These are phyloP conservation scores for Penicillium crustosum DNA, from an alignment of 2,329 filamentous ascomycete species.

Conservation along the genomic window DNA sequence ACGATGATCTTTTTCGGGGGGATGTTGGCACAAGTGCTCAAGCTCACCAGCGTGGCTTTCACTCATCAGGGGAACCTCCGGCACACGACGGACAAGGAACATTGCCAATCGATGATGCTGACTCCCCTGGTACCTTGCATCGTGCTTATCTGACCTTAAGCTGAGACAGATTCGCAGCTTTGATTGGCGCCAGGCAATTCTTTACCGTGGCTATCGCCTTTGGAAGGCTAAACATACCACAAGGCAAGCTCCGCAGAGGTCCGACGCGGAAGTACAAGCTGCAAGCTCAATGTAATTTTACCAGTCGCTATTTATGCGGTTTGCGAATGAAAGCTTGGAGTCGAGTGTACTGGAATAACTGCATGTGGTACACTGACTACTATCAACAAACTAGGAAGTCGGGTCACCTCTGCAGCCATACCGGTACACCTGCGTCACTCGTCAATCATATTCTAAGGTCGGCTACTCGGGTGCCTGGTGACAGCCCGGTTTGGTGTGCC, in stretches of 20 bases:
- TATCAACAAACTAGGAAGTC: not conserved
- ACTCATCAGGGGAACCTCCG: not conserved
- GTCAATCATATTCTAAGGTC: not conserved
- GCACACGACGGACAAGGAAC: not conserved
- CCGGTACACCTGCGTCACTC: not conserved
- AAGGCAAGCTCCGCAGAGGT: not conserved
- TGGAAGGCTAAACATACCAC: no score
- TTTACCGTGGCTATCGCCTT: not conserved
- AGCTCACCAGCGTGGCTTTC: not conserved
- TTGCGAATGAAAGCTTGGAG: not conserved
- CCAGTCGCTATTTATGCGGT: not conserved
- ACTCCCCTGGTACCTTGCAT: not conserved
- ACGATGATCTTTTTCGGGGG: not conserved
- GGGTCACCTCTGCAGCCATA: not conserved
- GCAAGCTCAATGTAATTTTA: not conserved
- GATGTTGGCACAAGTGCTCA: not conserved
- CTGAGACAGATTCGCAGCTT: not conserved
- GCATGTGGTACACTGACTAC: not conserved
- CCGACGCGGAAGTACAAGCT: not conserved
- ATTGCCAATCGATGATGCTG: slow-evolving; percentile 6
- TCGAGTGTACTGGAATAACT: not conserved
- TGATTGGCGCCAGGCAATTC: not conserved
- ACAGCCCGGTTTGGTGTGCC: not conserved
- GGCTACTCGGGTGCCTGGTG: not conserved
- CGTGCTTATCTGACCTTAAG: not conserved